Conservation (phyloP, 2,329 filamentous ascomycete species). For the Ophiocordyceps sinensis region DNA sequence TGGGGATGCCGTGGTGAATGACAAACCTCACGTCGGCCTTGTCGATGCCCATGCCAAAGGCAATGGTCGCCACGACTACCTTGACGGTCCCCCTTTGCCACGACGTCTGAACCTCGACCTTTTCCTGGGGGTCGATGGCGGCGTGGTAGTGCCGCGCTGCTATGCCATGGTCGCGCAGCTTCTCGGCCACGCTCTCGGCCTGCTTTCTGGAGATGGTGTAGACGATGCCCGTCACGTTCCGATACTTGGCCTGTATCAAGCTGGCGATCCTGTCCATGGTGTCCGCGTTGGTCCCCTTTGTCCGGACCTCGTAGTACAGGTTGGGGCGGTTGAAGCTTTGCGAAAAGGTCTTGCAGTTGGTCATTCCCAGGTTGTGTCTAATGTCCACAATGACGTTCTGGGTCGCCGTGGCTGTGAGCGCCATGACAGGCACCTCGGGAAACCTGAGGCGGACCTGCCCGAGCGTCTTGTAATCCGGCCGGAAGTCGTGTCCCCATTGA, state of each 20-base stretch:
- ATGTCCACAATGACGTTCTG: constrained; percentile 86
- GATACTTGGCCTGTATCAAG: constrained; percentile 58
- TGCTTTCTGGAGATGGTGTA: constrained; percentile 80
- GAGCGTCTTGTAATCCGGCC: constrained; percentile 84
- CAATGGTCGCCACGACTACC: constrained; percentile 94
- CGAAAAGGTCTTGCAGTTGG: constrained; percentile 61
- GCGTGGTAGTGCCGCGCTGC: constrained; percentile 79
- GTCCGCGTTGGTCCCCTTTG: constrained; percentile 47
- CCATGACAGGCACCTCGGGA: constrained; percentile 76
- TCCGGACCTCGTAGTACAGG: constrained; percentile 70
- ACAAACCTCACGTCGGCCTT: constrained; percentile 95
- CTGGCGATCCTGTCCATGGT: constrained; percentile 35
- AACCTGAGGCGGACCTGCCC: constrained; percentile 61
- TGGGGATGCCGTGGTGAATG: constrained; percentile 82
- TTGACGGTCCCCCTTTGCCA: constrained; percentile 75
- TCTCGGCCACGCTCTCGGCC: constrained; percentile 65
- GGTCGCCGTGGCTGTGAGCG: constrained; percentile 88
- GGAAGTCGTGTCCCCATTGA: constrained; percentile 97
- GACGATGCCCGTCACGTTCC: constrained; percentile 69
- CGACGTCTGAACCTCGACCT: constrained; percentile 54
- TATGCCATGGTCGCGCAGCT: constrained; percentile 52
- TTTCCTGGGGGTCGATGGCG: constrained; percentile 52
- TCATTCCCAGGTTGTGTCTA: constrained; percentile 78
- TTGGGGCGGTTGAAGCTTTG: constrained; percentile 98
- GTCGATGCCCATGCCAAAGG: constrained; percentile 99